Percentiles rank a stretch among this genome's conserved stretches.
These are phyloP conservation scores for Xylariaceae sp. DNA, from an alignment of 2,329 filamentous ascomycete species.

Conservation along the genomic window DNA sequence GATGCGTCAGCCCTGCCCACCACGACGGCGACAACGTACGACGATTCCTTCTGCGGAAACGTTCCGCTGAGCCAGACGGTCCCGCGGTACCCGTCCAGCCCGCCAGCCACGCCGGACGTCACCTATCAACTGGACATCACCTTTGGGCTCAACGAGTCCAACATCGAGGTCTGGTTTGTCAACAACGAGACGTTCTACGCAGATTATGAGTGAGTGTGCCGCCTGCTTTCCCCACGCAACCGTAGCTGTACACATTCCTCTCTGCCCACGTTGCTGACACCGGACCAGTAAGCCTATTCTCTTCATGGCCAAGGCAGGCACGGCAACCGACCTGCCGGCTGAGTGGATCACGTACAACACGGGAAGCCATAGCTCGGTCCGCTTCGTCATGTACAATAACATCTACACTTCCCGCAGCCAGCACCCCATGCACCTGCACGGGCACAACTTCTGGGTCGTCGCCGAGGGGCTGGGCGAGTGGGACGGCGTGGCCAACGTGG, in stretches of 20 bases:
- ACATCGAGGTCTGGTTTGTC: slow-evolving; percentile 3
- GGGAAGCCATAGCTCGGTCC: slow-evolving; percentile 18
- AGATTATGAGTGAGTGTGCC: slow-evolving; percentile 16
- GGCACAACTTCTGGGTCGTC: slow-evolving; percentile 41
- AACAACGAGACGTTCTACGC: slow-evolving; percentile 1
- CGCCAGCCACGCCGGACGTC: slow-evolving; percentile 7
- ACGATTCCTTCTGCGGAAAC: slow-evolving; percentile 14
- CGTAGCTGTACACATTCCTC: slow-evolving; percentile 5
- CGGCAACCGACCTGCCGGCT: slow-evolving; percentile 12
- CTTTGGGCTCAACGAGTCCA: too few species aligned
- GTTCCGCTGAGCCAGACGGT: slow-evolving; percentile 9
- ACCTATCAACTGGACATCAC: too few species aligned
- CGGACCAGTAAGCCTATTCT: too few species aligned
- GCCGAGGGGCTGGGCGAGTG: slow-evolving; percentile 20
- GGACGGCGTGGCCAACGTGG: slow-evolving; percentile 18
- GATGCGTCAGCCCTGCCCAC: slow-evolving; percentile 5
- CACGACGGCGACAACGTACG: slow-evolving; percentile 7
- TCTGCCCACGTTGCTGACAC: too few species aligned
- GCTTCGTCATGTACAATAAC: slow-evolving; percentile 22
- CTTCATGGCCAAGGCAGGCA: too few species aligned
- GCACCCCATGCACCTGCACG: slow-evolving; percentile 43
- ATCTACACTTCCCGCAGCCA: slow-evolving; percentile 17
- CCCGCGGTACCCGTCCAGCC: slow-evolving; percentile 5
- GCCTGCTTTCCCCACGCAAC: slow-evolving; percentile 8
- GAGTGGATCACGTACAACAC: too few species aligned